Percentiles rank a stretch among this genome's conserved stretches.
Conservation (phyloP, 176 grass and related monocot genomes). For the Luzula sylvatica region DNA sequence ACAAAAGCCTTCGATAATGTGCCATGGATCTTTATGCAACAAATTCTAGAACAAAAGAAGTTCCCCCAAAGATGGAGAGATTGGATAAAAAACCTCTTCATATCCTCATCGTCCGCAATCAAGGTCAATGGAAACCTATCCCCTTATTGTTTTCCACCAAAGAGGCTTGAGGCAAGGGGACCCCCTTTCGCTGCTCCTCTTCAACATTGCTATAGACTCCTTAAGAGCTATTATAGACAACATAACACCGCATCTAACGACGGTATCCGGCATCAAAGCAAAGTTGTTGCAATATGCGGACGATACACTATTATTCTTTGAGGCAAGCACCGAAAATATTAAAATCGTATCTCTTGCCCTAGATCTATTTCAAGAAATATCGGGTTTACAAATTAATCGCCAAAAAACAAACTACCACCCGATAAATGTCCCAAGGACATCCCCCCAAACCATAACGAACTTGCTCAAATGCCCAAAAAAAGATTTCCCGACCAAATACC, state of each 20-base stretch:
- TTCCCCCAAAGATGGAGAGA: neutral
- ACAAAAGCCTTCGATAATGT: neutral
- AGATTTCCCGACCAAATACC: neutral
- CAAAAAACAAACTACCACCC: neutral
- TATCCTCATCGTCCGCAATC: neutral
- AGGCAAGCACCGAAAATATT: neutral
- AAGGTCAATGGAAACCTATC: neutral
- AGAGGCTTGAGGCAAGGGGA: neutral
- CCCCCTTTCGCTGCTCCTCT: neutral
- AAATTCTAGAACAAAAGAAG: neutral
- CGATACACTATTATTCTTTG: neutral
- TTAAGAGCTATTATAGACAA: neutral
- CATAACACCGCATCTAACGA: neutral
- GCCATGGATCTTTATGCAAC: neutral
- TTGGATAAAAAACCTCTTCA: neutral
- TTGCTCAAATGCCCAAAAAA: too few relatives aligned
- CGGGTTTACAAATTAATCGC: neutral
- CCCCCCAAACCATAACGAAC: too few relatives aligned
- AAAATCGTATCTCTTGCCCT: neutral
- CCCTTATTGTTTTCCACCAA: neutral
- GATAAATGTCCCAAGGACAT: neutral
- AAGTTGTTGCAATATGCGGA: neutral
- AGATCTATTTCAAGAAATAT: neutral
- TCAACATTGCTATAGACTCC: neutral
- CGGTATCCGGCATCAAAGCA: neutral